A percentile compares a stretch with the other conserved stretches of the same genome.
phyloP scores from a whole-genome alignment of 73 alveolate genomes.

The Paramecium caudatum region DNA sequence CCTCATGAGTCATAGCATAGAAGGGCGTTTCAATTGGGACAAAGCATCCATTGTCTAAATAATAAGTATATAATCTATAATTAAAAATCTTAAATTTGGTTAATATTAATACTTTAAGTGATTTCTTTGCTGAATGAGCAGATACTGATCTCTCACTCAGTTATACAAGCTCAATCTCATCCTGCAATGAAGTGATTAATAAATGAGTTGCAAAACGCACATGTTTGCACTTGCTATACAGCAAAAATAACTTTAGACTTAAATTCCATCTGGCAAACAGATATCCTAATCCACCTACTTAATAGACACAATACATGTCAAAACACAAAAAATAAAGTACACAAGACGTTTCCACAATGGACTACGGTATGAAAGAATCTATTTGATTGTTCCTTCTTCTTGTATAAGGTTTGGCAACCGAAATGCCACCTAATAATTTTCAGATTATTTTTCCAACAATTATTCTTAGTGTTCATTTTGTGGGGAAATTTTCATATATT shows the following conservation, averaged over 20 bases:
- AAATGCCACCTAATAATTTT: constrained; percentile 22
- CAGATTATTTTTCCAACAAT: constrained; percentile 7
- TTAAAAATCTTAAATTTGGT: background rate
- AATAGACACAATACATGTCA: constrained; percentile 29
- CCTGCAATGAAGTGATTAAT: constrained; percentile 13
- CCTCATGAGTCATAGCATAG: constrained; percentile 19
- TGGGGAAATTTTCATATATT: constrained; percentile 1
- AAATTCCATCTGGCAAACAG: constrained; percentile 73
- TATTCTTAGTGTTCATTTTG: constrained; percentile 29
- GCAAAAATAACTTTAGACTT: constrained; percentile 31
- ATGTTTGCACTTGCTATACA: constrained; percentile 12
- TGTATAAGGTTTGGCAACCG: constrained; percentile 47
- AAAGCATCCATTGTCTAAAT: constrained; percentile 47
- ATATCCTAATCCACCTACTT: constrained; percentile 64
- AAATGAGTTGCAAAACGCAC: constrained; percentile 34
- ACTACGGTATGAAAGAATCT: constrained; percentile 9
- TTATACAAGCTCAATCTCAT: background rate
- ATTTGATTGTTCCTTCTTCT: constrained; percentile 72
- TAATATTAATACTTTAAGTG: background rate
- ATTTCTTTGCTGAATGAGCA: background rate
- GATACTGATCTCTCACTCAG: background rate
- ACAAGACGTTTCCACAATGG: constrained; percentile 25
- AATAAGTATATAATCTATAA: constrained; percentile 64
- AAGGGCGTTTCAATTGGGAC: constrained; percentile 60
- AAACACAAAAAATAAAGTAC: background rate